phyloP scores from a whole-genome alignment of 306 rosid genomes.

The Spatholobus suberectus region DNA sequence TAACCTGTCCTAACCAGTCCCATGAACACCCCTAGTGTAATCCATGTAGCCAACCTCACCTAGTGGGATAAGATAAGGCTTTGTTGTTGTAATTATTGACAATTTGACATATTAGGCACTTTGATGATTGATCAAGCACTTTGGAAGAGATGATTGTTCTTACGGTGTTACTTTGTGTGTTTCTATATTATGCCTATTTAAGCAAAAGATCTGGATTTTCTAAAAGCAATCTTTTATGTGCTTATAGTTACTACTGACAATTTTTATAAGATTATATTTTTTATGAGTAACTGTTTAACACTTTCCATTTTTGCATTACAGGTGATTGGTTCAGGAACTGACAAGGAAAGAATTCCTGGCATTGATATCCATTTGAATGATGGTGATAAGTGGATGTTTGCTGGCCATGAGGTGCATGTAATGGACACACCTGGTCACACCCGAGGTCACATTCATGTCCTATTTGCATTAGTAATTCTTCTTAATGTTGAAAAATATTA shows the following conservation, averaged over 20 bases:
- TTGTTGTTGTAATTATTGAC: too few relatives aligned
- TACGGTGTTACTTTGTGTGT: background rate
- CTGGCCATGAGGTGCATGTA: conserved; percentile 91
- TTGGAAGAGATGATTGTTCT: conserved; percentile 22
- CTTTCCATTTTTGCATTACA: conserved; percentile 38
- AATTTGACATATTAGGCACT: background rate
- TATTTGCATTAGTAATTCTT: conserved; percentile 31
- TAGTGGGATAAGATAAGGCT: too few relatives aligned
- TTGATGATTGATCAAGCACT: conserved; percentile 10
- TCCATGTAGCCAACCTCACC: too few relatives aligned
- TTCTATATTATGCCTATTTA: conserved; percentile 1
- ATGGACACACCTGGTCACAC: conserved; percentile 96
- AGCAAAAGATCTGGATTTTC: background rate
- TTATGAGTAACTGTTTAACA: conserved; percentile 6
- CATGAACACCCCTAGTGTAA: too few relatives aligned
- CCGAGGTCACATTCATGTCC: conserved; percentile 60
- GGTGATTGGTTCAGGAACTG: conserved; percentile 89
- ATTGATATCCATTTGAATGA: conserved; percentile 80
- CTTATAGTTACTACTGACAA: background rate
- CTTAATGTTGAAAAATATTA: background rate
- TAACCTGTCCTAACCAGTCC: too few relatives aligned
- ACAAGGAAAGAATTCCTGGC: conserved; percentile 83
- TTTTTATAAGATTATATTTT: too few relatives aligned
- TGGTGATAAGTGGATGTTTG: conserved; percentile 99
- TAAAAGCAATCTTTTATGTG: conserved; percentile 15